These are phyloP conservation scores for Aspergillus diversus DNA, from an alignment of 495 filamentous ascomycete genomes.

Conservation along the genomic window DNA sequence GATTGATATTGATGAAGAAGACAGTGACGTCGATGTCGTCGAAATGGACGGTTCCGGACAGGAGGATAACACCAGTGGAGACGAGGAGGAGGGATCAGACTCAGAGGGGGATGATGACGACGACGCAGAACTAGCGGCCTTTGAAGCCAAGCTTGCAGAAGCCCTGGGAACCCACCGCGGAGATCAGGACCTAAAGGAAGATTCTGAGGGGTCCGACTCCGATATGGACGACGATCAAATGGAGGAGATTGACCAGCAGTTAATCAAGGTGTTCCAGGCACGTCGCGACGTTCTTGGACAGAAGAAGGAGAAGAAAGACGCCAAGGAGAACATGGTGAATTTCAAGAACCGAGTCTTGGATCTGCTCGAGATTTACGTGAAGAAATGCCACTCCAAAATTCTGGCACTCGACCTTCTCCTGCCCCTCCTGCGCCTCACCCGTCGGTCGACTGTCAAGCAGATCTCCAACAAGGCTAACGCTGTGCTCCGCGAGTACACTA, in stretches of 20 bases:
- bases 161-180: slow-evolving; percentile 68
- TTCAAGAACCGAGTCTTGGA: slow-evolving; percentile 95
- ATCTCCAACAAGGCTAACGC: slow-evolving; percentile 72
- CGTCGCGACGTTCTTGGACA: slow-evolving; percentile 62
- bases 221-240: slow-evolving; percentile 97
- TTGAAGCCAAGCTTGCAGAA: slow-evolving; percentile 78
- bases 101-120: slow-evolving; percentile 51
- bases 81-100: slow-evolving; percentile 38
- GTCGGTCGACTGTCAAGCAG: slow-evolving; percentile 68
- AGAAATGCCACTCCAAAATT: slow-evolving; percentile 69
- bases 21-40: slow-evolving; percentile 46
- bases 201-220: slow-evolving; percentile 61
- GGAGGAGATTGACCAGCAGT: slow-evolving; percentile 81
- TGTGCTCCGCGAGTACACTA: slow-evolving; percentile 72
- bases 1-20: slow-evolving; percentile 40
- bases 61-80: slow-evolving; percentile 21
- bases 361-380: slow-evolving; percentile 82
- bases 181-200: slow-evolving; percentile 57
- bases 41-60: slow-evolving; percentile 40
- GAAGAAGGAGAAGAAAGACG: slow-evolving; percentile 81
- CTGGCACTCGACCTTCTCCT: slow-evolving; percentile 70
- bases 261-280: slow-evolving; percentile 82
- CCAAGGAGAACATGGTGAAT: slow-evolving; percentile 86
- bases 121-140: slow-evolving; percentile 59
- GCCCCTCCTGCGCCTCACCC: slow-evolving; percentile 61